Percentiles rank a stretch among this genome's conserved stretches.
These are phyloP conservation scores for Ploettnerulaceae sp. DNA, from an alignment of 2,329 filamentous ascomycete species.

Conservation along the genomic window DNA sequence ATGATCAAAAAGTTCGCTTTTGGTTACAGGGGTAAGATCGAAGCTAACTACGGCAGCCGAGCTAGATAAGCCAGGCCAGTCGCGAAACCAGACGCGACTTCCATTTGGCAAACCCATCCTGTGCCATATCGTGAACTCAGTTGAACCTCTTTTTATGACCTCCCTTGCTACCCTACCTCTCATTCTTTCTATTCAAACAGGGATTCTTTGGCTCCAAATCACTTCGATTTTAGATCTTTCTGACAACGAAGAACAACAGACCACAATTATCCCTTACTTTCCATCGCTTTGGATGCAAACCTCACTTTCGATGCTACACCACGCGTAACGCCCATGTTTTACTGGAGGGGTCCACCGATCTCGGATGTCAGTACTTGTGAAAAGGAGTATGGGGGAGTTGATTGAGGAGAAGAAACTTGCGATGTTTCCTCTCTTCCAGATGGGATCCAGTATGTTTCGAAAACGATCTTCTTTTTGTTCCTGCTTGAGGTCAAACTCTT, in stretches of 20 bases:
- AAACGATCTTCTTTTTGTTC: background rate
- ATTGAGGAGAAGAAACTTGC: slow-evolving; percentile 25
- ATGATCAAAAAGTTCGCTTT: slow-evolving; percentile 13
- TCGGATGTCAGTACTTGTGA: slow-evolving; percentile 30
- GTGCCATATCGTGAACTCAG: too few species aligned
- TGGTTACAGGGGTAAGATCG: slow-evolving; percentile 14
- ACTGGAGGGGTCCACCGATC: background rate
- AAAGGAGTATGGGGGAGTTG: slow-evolving; percentile 29
- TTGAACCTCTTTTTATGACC: too few species aligned
- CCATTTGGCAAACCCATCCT: too few species aligned
- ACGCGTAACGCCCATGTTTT: slow-evolving; percentile 30
- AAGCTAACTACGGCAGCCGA: slow-evolving; percentile 21
- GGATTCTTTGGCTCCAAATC: too few species aligned
- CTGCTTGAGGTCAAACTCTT: background rate
- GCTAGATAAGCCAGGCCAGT: slow-evolving; percentile 3
- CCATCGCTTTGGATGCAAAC: slow-evolving; percentile 4
- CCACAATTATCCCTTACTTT: background rate
- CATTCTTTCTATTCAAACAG: too few species aligned
- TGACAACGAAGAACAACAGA: too few species aligned
- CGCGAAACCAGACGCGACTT: slow-evolving; percentile 16
- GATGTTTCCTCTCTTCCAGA: slow-evolving; percentile 33
- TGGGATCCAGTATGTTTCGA: slow-evolving; percentile 25
- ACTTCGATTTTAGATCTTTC: too few species aligned
- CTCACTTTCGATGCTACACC: slow-evolving; percentile 7
- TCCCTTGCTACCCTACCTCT: too few species aligned